Percentiles rank a stretch among this genome's conserved stretches.
phyloP scores from a whole-genome alignment of 805 yeast genomes.

The Komagataella pseudopastoris region DNA sequence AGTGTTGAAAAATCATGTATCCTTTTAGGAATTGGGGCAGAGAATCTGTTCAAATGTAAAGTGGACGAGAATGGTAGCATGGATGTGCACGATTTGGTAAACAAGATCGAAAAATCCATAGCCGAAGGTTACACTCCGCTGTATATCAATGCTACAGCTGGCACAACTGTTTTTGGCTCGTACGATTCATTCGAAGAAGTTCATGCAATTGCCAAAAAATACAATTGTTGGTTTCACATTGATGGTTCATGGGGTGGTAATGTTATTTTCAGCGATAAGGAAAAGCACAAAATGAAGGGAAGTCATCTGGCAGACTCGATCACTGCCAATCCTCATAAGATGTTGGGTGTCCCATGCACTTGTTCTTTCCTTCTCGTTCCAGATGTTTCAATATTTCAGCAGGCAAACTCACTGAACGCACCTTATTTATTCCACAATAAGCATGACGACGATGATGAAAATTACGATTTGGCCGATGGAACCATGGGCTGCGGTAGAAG shows the following conservation, averaged over 20 bases:
- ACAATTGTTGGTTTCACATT: conserved; percentile 65
- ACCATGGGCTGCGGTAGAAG: conserved; percentile 90
- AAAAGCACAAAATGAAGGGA: conserved; percentile 38
- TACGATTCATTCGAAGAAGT: conserved; percentile 56
- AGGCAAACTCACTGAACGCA: conserved; percentile 64
- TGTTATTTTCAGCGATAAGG: conserved; percentile 45
- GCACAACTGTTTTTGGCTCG: conserved; percentile 81
- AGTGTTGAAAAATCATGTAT: conserved; percentile 76
- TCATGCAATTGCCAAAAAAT: conserved; percentile 33
- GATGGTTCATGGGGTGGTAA: conserved; percentile 94
- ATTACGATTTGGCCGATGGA: conserved; percentile 73
- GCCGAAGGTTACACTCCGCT: conserved; percentile 55
- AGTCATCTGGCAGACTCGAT: conserved; percentile 57
- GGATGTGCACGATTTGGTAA: conserved; percentile 33
- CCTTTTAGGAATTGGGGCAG: conserved; percentile 55
- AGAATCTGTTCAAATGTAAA: conserved; percentile 47
- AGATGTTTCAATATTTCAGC: conserved; percentile 48
- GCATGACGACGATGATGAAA: conserved; percentile 30
- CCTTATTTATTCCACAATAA: conserved; percentile 66
- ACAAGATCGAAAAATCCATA: conserved; percentile 25
- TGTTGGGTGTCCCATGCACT: conserved; percentile 78
- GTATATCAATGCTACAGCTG: conserved; percentile 75
- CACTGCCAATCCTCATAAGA: conserved; percentile 77
- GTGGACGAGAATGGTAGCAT: conserved; percentile 44
- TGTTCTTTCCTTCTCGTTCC: conserved; percentile 67